Evolutionary conservation across 306 rosid genomes (phyloP).

Genomic region (Echinosophora koreensis): DNA sequence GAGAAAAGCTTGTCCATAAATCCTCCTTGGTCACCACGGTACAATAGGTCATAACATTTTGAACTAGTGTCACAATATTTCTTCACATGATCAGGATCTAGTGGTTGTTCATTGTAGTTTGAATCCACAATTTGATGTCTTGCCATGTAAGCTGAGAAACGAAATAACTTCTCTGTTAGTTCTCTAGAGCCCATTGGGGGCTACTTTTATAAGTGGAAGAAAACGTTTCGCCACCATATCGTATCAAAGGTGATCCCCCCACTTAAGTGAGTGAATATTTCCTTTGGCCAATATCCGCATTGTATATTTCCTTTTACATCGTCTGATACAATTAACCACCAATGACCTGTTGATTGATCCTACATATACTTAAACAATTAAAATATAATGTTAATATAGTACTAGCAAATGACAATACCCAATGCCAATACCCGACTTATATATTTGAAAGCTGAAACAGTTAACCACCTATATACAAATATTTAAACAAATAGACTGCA

Average conservation of each 20-base stretch:
- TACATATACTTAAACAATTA: background rate
- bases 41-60: background rate
- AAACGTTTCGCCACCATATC: background rate
- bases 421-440: no score
- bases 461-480: background rate
- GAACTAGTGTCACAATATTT: background rate
- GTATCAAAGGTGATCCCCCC: background rate
- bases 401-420: no score
- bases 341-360: background rate
- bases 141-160: background rate
- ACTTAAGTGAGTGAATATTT: background rate
- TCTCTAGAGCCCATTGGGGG: background rate
- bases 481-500: background rate
- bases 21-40: background rate
- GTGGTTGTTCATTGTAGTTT: background rate
- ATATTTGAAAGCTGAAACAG: no score
- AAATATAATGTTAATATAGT: background rate
- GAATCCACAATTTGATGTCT: background rate
- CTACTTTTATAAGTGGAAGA: background rate
- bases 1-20: background rate
- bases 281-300: no score
- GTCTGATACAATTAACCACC: background rate
- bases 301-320: no score
- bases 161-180: background rate
- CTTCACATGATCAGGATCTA: background rate